These are phyloP conservation scores for Priceomyces carsonii DNA, from an alignment of 805 yeast species.

Conservation along the genomic window DNA sequence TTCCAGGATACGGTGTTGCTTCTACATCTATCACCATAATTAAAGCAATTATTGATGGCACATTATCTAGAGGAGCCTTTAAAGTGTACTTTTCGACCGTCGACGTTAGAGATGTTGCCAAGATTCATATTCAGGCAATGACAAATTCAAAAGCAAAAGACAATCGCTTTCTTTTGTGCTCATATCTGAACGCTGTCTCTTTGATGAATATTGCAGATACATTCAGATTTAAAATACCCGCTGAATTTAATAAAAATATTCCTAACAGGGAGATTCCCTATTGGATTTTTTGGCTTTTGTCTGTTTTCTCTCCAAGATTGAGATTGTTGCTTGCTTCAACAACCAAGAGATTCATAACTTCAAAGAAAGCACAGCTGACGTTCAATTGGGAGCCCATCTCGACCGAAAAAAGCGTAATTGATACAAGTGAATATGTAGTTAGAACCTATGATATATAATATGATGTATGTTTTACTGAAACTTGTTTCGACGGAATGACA, in stretches of 20 bases:
- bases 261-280: constrained; percentile 1
- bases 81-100: background rate
- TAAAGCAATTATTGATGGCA: background rate
- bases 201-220: constrained; percentile 2
- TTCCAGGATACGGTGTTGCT: background rate
- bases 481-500: no score
- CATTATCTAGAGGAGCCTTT: background rate
- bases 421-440: background rate
- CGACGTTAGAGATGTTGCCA: constrained; percentile 1
- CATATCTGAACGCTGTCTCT: background rate
- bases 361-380: background rate
- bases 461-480: no score
- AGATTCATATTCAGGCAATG: constrained; percentile 2
- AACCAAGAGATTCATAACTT: background rate
- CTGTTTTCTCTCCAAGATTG: background rate
- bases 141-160: background rate
- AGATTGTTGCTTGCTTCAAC: background rate
- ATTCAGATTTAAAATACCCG: background rate
- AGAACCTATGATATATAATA: no score
- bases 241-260: background rate
- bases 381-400: constrained; percentile 1
- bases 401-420: background rate
- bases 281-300: background rate
- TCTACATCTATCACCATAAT: background rate
- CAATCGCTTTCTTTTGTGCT: constrained; percentile 1